phyloP scores from a whole-genome alignment of 78 protist genomes.

The Chrysochromulina tobinii region DNA sequence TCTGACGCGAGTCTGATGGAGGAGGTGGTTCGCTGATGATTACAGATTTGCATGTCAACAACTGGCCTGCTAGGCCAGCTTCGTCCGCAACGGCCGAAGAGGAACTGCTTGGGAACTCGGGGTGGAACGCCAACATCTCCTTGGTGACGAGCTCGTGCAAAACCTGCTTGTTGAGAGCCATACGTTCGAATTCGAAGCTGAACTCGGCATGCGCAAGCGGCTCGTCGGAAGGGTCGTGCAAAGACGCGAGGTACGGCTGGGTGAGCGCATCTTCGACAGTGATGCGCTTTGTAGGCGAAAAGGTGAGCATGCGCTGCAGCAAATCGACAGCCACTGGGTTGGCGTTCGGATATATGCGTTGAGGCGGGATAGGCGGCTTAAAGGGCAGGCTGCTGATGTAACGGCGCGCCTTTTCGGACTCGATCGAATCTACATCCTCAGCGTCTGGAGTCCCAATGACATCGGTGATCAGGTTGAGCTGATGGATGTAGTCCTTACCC shows the following conservation, averaged over 20 bases:
- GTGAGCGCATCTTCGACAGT: constrained; percentile 64
- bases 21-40: too few relatives aligned
- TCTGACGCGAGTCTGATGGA: too few relatives aligned
- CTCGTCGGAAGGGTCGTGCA: constrained; percentile 63
- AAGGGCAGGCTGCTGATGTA: background rate
- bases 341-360: constrained; percentile 21
- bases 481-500: constrained; percentile 48
- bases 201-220: constrained; percentile 15
- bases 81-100: too few relatives aligned
- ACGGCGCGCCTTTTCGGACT: background rate
- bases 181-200: background rate
- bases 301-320: constrained; percentile 35
- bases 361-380: background rate
- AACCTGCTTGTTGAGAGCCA: background rate
- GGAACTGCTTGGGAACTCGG: too few relatives aligned
- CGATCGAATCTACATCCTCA: background rate
- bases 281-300: constrained; percentile 47
- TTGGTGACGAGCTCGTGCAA: too few relatives aligned
- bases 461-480: constrained; percentile 40
- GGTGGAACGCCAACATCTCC: too few relatives aligned
- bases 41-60: too few relatives aligned
- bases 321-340: constrained; percentile 43
- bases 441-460: constrained; percentile 42
- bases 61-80: too few relatives aligned
- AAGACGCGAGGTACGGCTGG: constrained; percentile 82